Conservation (phyloP, 2,329 filamentous ascomycete genomes). For the Alternaria viburni region DNA sequence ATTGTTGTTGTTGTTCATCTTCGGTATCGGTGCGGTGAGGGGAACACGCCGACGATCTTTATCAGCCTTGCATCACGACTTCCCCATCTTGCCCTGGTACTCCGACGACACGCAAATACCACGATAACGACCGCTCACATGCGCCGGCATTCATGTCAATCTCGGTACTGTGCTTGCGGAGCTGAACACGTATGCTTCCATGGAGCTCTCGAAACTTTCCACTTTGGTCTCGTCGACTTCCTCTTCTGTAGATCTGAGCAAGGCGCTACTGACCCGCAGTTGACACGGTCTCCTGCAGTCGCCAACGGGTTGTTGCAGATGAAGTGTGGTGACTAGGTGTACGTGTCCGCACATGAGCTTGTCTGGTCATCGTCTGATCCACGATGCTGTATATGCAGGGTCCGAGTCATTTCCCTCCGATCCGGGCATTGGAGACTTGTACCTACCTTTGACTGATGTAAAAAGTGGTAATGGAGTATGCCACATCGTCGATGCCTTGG, state of each 20-base stretch:
- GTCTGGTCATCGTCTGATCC: neutral
- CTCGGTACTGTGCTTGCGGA: neutral
- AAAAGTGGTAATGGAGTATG: neutral
- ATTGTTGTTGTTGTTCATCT: neutral
- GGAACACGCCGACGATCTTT: neutral
- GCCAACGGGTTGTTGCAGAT: neutral
- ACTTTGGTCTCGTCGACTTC: neutral
- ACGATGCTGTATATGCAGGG: neutral
- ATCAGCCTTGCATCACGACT: neutral
- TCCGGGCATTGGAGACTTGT: neutral
- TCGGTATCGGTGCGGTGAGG: neutral
- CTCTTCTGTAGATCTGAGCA: neutral
- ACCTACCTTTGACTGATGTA: neutral
- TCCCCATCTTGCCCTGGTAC: neutral
- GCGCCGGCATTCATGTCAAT: neutral
- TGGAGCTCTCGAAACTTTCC: neutral
- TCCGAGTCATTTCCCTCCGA: neutral
- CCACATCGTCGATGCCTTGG: neutral
- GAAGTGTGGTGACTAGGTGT: neutral
- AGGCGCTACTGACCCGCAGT: neutral
- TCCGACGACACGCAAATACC: neutral
- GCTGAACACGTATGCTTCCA: neutral
- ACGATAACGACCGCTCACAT: neutral
- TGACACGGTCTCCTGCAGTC: neutral
- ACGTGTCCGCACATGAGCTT: neutral